Percentiles rank a stretch among this genome's conserved stretches.
These are phyloP conservation scores for Coniophora puteana DNA, from an alignment of 1,284 basidiomycete genomes.

Conservation along the genomic window DNA sequence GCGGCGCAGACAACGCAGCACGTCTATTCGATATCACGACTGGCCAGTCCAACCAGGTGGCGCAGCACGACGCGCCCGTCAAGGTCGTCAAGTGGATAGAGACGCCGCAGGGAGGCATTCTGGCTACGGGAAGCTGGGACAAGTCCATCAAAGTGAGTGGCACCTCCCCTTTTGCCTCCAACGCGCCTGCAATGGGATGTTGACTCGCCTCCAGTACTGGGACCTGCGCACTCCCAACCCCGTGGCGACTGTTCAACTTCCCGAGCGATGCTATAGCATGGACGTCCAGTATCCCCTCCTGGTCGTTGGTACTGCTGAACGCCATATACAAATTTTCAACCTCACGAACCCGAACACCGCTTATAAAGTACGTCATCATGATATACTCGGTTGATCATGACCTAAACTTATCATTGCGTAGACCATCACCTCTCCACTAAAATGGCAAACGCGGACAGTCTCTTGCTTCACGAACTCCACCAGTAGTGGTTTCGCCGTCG, in stretches of 20 bases:
- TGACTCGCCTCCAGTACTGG: conserved; percentile 70
- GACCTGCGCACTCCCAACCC: conserved; percentile 75
- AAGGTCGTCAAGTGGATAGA: conserved; percentile 73
- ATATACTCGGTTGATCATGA: conserved; percentile 4
- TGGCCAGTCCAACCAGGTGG: conserved; percentile 66
- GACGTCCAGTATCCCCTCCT: conserved; percentile 85
- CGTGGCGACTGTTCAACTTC: conserved; percentile 75
- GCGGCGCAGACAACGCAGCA: conserved; percentile 78
- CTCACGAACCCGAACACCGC: conserved; percentile 75
- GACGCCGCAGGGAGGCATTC: conserved; percentile 57
- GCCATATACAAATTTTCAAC: conserved; percentile 88
- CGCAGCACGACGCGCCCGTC: conserved; percentile 79
- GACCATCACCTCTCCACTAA: conserved; percentile 81
- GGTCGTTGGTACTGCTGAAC: conserved; percentile 93
- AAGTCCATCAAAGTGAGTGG: conserved; percentile 72
- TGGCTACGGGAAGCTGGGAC: conserved; percentile 89
- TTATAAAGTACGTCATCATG: conserved; percentile 58
- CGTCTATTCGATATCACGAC: conserved; percentile 77
- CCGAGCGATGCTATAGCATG: conserved; percentile 88
- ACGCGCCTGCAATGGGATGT: neutral
- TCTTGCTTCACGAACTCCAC: conserved; percentile 76
- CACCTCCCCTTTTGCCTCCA: neutral
- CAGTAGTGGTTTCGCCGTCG: conserved; percentile 84
- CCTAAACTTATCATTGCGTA: conserved; percentile 24
- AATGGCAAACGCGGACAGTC: conserved; percentile 92